These are phyloP conservation scores for Pleurostoma richardsiae DNA, from an alignment of 2,329 filamentous ascomycete species.

Conservation along the genomic window DNA sequence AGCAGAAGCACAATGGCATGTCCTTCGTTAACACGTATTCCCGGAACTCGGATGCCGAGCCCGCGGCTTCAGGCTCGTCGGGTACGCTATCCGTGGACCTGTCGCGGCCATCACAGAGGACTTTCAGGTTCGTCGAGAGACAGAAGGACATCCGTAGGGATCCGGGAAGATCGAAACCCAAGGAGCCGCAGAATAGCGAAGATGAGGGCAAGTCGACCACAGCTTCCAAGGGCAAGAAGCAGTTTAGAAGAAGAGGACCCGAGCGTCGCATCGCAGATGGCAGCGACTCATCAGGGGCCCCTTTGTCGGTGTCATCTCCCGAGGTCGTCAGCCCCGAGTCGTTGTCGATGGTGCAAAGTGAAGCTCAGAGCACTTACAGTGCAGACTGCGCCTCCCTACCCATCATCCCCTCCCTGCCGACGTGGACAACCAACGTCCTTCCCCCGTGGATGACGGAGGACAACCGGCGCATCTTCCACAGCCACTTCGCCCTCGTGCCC, in stretches of 20 bases:
- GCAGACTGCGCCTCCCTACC: neutral
- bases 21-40: conserved; percentile 31
- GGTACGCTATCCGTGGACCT: neutral
- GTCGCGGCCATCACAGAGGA: conserved; percentile 11
- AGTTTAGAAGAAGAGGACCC: conserved; percentile 4
- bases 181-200: neutral
- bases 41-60: conserved; percentile 4
- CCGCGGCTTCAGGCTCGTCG: neutral
- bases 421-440: conserved; percentile 9
- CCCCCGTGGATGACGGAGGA: conserved; percentile 12
- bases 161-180: neutral
- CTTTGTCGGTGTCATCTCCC: conserved; percentile 1
- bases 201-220: neutral
- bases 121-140: conserved; percentile 20
- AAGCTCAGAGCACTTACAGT: neutral
- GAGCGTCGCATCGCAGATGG: conserved; percentile 2
- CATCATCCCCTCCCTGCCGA: conserved; percentile 7
- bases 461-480: conserved; percentile 19
- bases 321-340: neutral
- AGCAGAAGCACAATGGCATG: conserved; percentile 30
- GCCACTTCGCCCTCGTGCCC: conserved; percentile 19
- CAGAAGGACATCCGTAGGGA: conserved; percentile 3
- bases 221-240: conserved; percentile 5
- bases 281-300: conserved; percentile 4
- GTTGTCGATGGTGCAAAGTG: neutral